Percentiles rank a stretch among this genome's conserved stretches.
These are phyloP conservation scores for Claviceps spartinae DNA, from an alignment of 2,329 filamentous ascomycete species.

Conservation along the genomic window DNA sequence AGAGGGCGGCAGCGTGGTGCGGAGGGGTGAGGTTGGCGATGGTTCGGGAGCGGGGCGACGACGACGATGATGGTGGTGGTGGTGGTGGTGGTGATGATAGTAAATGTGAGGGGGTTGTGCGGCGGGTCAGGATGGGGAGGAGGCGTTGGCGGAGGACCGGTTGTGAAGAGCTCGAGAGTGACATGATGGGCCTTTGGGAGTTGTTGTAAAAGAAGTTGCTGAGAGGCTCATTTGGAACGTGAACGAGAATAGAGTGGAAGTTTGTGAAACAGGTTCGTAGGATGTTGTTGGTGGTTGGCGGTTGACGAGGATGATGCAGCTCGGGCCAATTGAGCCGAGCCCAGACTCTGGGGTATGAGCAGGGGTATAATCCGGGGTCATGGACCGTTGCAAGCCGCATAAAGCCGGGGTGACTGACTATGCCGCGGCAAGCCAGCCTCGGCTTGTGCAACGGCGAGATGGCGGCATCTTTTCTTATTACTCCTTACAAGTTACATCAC, in stretches of 20 bases:
- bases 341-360: background rate
- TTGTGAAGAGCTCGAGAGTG: constrained; percentile 31
- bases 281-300: background rate
- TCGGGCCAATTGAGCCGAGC: background rate
- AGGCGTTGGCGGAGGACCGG: constrained; percentile 22
- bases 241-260: background rate
- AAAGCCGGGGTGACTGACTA: constrained; percentile 18
- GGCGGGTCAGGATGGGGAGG: constrained; percentile 11
- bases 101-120: background rate
- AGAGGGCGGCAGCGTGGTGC: constrained; percentile 72
- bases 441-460: no score
- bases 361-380: constrained; percentile 4
- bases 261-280: background rate
- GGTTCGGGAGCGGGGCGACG: constrained; percentile 16
- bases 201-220: background rate
- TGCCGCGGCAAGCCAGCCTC: background rate
- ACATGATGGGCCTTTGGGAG: constrained; percentile 23
- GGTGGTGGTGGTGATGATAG: constrained; percentile 16
- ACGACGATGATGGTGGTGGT: constrained; percentile 1
- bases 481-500: background rate
- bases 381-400: constrained; percentile 30
- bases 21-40: constrained; percentile 68
- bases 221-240: no score
- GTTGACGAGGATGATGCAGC: no score
- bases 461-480: background rate